These are phyloP conservation scores for Knoxia roxburghii DNA, from an alignment of 257 asterid genomes.

Conservation along the genomic window DNA sequence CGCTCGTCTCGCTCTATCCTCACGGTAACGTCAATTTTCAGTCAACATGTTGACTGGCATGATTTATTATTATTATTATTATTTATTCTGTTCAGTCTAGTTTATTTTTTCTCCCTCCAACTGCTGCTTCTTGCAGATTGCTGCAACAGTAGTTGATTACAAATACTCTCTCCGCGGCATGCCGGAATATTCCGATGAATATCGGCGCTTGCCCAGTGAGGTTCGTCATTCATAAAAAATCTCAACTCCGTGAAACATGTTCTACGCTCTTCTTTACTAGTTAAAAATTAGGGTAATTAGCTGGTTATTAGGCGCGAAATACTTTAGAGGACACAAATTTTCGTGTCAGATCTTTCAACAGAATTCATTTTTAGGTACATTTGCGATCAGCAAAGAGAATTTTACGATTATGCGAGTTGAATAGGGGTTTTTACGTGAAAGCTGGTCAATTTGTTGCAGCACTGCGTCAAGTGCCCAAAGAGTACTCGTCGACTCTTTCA, in stretches of 20 bases:
- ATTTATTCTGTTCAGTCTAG: too few relatives aligned
- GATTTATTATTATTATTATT: not conserved
- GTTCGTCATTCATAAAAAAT: slow-evolving; percentile 20
- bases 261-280: not conserved
- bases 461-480: slow-evolving; percentile 73
- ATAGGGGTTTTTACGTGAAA: slow-evolving; percentile 88
- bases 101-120: not conserved
- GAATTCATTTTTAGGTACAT: slow-evolving; percentile 46
- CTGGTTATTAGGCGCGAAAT: not conserved
- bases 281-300: too few relatives aligned
- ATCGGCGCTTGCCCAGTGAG: slow-evolving; percentile 45
- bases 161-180: slow-evolving; percentile 57
- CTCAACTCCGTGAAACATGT: not conserved
- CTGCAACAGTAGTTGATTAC: slow-evolving; percentile 62
- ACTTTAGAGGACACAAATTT: not conserved
- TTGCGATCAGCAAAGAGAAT: slow-evolving; percentile 75
- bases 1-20: slow-evolving; percentile 80
- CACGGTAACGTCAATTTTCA: slow-evolving; percentile 32
- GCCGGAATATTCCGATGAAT: slow-evolving; percentile 42
- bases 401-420: slow-evolving; percentile 60
- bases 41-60: not conserved
- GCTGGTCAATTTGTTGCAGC: slow-evolving; percentile 94
- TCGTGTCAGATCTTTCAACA: not conserved
- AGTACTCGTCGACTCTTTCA: slow-evolving; percentile 81
- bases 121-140: slow-evolving; percentile 34